Base-by-base conservation (phyloP, 768 basidiomycete genomes). In the Phaeotremella fagi region DNA sequence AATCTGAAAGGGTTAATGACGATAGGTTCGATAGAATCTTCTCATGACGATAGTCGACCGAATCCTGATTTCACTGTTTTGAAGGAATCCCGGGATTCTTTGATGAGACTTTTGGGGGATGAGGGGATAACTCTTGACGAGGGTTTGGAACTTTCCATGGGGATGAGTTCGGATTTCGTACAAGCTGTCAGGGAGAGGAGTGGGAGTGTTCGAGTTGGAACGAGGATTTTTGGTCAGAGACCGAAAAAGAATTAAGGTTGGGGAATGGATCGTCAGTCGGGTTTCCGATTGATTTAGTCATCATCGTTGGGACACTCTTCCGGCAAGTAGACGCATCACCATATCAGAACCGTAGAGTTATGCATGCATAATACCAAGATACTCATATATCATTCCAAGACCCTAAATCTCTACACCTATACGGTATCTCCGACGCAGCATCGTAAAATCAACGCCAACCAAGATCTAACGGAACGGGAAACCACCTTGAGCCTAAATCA, bases 111-210 rank as follows among this genome's bases (percentile, higher is more conserved):
- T 38, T 20, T 71, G 7, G 46, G 44, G 45, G 45, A 57, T 11
- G 66, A 55, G 2, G 28, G 18, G 0, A 52, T 53, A n/a, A 33
- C 56, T 15, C 47, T 5, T 22, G 63, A 67, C 22, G 66, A 61
- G 2, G 64, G 60, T 42, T 50, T 76, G 51, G 75, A 79, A 56
- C 50, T 79, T 52, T 75, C 73, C 48, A 97, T 95, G 91, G 94
- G 94, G 5, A 97, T 97, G 94, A 92, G 90, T 46, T 85, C 84
- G 57, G 94, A 98, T 66, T 98, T 90, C 66, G 88, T 86, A 70
- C 82, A 84, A 25, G 95, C 94, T 3, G 74, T 97, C 45, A 80
- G 78, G 70, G 82, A 83, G 12, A 94, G 91, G 1, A 87, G 88
- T 63, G 84, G 88, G 65, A 82, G 90, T 42, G 91, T 97, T 0